Base-by-base conservation (phyloP, 345 rosid genomes). In the Pistacia vera region DNA sequence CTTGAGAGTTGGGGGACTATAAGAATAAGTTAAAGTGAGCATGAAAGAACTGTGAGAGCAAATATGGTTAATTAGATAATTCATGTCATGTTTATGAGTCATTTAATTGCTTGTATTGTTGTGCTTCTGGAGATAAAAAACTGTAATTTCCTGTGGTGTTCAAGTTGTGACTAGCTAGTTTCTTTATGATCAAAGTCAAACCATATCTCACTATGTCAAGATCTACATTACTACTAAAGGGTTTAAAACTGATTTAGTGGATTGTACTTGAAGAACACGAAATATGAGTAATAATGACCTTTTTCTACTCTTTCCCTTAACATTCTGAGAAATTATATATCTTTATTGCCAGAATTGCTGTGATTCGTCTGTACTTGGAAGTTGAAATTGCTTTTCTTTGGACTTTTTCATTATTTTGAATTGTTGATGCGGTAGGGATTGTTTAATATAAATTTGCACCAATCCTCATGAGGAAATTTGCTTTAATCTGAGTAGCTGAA, bases 241-340 rank as follows among this genome's bases (percentile, higher is more conserved):
- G n/a, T 54, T 65, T 38, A 35, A 36, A 51, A 1, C 14, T 25
- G n/a, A 46, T 9, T 12, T 46, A 28, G 48, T 44, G 46, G 68
- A 46, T 78, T 82, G 28, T 75, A 10, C 71, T 82, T 78, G 16
- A 78, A 78, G 41, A 28, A 72, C 72, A 68, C 66, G 49, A 48
- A 65, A 59, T 1, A 57, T 4, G 17, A 38, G 48, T 25, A 17
- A 9, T 70, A 44, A 16, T 58, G 11, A 16, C n/a, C 14, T 16
- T 70, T 20, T 55, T 55, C 38, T 9, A 72, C 44, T 60, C 75
- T n/a, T n/a, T n/a, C n/a, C n/a, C n/a, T 22, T 9, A 5, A 63
- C 35, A 30, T 33, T n/a, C 17, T 20, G 67, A 38, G 41, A 18
- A 33, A 33, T 4, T 8, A 16, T 54, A 66, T 22, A 48, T 63